Base-by-base conservation (phyloP, 345 rosid genomes). In the Stellera chamaejasme region DNA sequence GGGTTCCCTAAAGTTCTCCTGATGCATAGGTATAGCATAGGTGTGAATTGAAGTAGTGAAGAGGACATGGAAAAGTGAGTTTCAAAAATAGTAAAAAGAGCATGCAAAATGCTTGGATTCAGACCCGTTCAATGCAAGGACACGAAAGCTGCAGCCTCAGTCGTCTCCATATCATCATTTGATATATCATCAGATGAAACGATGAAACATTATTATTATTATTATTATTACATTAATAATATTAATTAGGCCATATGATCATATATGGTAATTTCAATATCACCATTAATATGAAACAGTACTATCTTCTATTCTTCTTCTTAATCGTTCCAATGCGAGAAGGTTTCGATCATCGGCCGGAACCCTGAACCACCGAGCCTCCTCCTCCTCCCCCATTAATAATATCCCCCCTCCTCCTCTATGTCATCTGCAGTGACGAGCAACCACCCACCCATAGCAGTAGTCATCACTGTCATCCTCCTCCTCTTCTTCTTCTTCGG, bases 401-500 rank as follows among this genome's bases (percentile, higher is more conserved):
- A 82, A 87, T 67, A 81, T 58, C 41, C 69, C 3, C 6, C n/a
- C 47, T 1, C 73, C 48, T 0, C 50, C 2, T 32, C 19, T 27
- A 44, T 14, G 48, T 14, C 11, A 66, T 0, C 62, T 50, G 5
- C 56, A 58, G 0, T 56, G 52, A 4, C 7, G 55, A 27, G 61
- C 65, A 55, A 46, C 54, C 27, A 80, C 2, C 86, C 86, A 0
- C 79, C 88, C 0, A 5, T 79, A 16, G 77, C 83, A 41, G 55
- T 85, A 11, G 55, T 86, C 57, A 57, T 91, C 59, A 75, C 80
- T 3, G 72, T 79, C 6, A 19, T 79, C 41, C 80, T 91, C 58
- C 78, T 88, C 13, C 27, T 82, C 13, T 72, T 79, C 69, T 83
- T 85, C 76, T 80, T 83, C 44, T 11, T 82, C 10, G 92, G 90